phyloP scores from a whole-genome alignment of 2,329 filamentous ascomycete genomes.

The Fusarium transvaalense region DNA sequence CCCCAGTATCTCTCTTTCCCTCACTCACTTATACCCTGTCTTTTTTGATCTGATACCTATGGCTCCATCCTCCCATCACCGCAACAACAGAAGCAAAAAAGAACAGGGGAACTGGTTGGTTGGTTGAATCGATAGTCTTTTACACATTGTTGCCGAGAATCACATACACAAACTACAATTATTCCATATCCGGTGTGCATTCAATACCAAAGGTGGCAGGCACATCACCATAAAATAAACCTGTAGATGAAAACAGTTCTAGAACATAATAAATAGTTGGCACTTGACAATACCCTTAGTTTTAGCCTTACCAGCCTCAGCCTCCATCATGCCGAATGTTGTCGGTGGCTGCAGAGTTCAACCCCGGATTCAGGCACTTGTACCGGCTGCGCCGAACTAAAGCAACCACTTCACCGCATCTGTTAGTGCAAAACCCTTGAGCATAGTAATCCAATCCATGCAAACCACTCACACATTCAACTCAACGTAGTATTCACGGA shows the following conservation, averaged over 20 bases:
- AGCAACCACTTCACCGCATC: constrained; percentile 33
- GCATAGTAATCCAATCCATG: background rate
- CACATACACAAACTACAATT: background rate
- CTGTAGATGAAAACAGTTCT: constrained; percentile 6
- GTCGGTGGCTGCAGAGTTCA: constrained; percentile 31
- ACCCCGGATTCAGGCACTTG: constrained; percentile 32
- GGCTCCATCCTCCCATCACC: constrained; percentile 25
- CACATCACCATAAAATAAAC: background rate
- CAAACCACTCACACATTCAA: background rate
- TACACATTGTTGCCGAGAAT: background rate
- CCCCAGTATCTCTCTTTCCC: constrained; percentile 19
- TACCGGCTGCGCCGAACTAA: constrained; percentile 26
- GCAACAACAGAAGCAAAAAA: constrained; percentile 35
- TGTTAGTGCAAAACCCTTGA: background rate
- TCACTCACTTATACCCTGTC: constrained; percentile 38
- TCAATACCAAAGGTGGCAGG: background rate
- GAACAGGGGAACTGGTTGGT: background rate
- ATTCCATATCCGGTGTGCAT: constrained; percentile 12
- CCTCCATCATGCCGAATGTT: constrained; percentile 7
- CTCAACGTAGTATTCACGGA: background rate
- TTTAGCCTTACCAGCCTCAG: constrained; percentile 13
- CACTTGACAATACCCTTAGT: constrained; percentile 1
- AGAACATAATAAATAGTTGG: constrained; percentile 8
- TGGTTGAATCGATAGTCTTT: background rate
- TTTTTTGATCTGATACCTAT: constrained; percentile 18